These are phyloP conservation scores for Sutorius australiensis DNA, from an alignment of 768 basidiomycete genomes.

Conservation along the genomic window DNA sequence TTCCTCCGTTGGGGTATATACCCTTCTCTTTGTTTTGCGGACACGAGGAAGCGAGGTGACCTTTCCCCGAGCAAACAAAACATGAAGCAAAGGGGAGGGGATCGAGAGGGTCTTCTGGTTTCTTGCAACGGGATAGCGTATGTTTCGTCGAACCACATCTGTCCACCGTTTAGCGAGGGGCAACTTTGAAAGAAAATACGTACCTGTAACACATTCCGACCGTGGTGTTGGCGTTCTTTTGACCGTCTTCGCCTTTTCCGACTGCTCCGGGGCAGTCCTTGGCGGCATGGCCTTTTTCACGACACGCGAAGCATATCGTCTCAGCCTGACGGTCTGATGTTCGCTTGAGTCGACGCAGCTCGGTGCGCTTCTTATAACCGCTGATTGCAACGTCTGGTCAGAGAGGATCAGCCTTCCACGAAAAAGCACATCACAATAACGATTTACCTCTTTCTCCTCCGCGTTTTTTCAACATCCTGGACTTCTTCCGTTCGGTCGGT, in stretches of 20 bases:
- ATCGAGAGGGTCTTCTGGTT: constrained; percentile 54
- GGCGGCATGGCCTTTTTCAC: constrained; percentile 78
- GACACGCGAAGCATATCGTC: constrained; percentile 84
- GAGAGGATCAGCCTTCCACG: constrained; percentile 17
- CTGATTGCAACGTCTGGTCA: constrained; percentile 22
- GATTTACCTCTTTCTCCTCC: constrained; percentile 21
- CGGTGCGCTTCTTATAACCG: constrained; percentile 37
- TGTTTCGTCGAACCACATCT: constrained; percentile 85
- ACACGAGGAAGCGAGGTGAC: constrained; percentile 83
- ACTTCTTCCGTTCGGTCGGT: neutral
- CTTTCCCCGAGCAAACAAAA: constrained; percentile 81
- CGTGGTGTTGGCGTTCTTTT: constrained; percentile 22
- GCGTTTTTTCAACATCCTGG: constrained; percentile 33
- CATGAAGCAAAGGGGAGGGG: constrained; percentile 88
- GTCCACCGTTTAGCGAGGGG: neutral
- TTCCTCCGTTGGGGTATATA: constrained; percentile 87
- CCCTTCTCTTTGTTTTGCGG: constrained; percentile 76
- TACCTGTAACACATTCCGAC: constrained; percentile 74
- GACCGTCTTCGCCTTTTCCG: constrained; percentile 20
- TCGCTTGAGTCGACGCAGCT: constrained; percentile 63
- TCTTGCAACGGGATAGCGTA: constrained; percentile 73
- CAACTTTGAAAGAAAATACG: constrained; percentile 17
- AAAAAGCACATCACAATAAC: neutral
- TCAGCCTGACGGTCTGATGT: constrained; percentile 50
- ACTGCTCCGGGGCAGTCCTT: constrained; percentile 64